Base-by-base conservation (phyloP, 2,329 filamentous ascomycete genomes). In the Monosporascus sp. region DNA sequence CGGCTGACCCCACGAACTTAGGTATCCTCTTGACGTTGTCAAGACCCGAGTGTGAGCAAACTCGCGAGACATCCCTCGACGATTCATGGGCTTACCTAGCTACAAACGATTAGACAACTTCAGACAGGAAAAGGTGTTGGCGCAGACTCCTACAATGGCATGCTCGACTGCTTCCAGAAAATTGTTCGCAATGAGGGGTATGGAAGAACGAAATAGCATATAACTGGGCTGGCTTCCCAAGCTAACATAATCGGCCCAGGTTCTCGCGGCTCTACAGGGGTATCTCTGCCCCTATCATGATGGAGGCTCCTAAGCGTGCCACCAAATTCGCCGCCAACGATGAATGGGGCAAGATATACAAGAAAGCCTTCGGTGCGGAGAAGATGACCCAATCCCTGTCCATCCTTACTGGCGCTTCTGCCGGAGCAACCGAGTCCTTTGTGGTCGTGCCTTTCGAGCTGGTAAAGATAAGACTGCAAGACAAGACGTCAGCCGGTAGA, bases 271-370 rank as follows among this genome's bases (percentile, higher is more conserved):
- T 99, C 56, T 99, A 99, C 79, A 90, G 94, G 62, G 94, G 94
- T 68, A 99, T 99, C 72, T 85, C 83, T 45, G 93, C 94, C 25
- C 94, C 94, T 49, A 97, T 99, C 68, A 82, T 97, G 62, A 99
- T 99, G 93, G 93, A 97, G 74, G 92, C 92, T 52, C 86, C 89
- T 61, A 55, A 73, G 83, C 85, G 91, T 75, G 93, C 93, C 44
- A 97, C 90, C 77, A 99, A 99, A 74, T 99, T 99, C 74, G 93
- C 94, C 47, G 94, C 94, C 74, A 99, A 99, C 75, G 94, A 99
- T 71, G 90, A 93, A 71, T 99, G 94, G 94, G 94, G 94, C 65
- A 85, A 91, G 74, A 82, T 97, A 74, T 99, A 96, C 79, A 89
- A 91, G 69, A 87, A 88, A 62, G 70, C 88, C 49, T 97, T 99